A percentile compares a stretch with the other conserved stretches of the same genome.
phyloP scores from a whole-genome alignment of 768 basidiomycete species.

The Amanita thiersii region DNA sequence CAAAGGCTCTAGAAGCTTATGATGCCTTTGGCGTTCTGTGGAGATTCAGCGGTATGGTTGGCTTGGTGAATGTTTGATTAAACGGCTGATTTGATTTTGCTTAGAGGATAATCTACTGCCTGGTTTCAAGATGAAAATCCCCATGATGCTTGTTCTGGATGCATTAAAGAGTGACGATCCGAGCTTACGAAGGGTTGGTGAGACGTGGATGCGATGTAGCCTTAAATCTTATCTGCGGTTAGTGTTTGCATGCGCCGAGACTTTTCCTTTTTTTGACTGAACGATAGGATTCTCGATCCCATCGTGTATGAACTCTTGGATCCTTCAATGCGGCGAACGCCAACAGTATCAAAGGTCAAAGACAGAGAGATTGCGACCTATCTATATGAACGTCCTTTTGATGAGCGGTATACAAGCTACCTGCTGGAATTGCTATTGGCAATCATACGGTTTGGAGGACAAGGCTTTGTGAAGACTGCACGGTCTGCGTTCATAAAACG shows the following conservation, averaged over 20 bases:
- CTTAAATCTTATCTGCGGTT: conserved; percentile 83
- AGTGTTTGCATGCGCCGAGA: conserved; percentile 3
- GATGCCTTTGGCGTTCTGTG: conserved; percentile 92
- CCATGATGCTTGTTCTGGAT: conserved; percentile 84
- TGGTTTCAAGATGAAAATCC: conserved; percentile 75
- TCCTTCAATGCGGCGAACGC: conserved; percentile 49
- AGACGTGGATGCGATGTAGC: conserved; percentile 97
- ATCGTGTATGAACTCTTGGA: conserved; percentile 73
- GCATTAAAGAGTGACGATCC: conserved; percentile 74
- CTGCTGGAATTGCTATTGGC: conserved; percentile 71
- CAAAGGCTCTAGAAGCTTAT: conserved; percentile 47
- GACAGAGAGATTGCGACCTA: conserved; percentile 63
- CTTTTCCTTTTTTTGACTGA: neutral
- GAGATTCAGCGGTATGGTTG: conserved; percentile 68
- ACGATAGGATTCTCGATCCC: conserved; percentile 77
- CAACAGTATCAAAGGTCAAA: conserved; percentile 42
- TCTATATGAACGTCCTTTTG: conserved; percentile 66
- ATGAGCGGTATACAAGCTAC: conserved; percentile 66
- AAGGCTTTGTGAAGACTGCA: conserved; percentile 75
- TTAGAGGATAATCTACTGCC: conserved; percentile 77
- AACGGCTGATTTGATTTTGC: conserved; percentile 6
- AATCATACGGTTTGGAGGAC: conserved; percentile 81
- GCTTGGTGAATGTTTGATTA: neutral
- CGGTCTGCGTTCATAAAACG: conserved; percentile 55
- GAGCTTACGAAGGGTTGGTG: conserved; percentile 65